phyloP scores from a whole-genome alignment of 2,329 filamentous ascomycete genomes.

The Talaromyces marneffei region DNA sequence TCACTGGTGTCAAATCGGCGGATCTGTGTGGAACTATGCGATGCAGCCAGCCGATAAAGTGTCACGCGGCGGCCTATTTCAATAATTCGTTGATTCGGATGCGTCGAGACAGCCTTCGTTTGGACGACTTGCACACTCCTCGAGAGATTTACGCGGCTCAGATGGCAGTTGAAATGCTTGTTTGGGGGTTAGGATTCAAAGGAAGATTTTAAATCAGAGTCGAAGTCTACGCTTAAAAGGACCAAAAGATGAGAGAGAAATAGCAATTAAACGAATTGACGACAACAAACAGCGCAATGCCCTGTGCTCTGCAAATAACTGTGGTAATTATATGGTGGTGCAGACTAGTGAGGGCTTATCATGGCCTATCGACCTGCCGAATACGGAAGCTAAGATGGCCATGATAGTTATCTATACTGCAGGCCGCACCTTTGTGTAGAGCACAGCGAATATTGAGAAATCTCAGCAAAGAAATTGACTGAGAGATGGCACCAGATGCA shows the following conservation, averaged over 20 bases:
- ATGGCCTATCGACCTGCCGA: slow-evolving; percentile 5
- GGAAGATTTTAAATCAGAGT: neutral
- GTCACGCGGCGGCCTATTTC: neutral
- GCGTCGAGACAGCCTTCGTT: neutral
- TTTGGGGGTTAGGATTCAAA: too few relatives aligned
- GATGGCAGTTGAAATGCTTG: neutral
- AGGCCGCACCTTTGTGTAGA: too few relatives aligned
- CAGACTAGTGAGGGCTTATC: neutral
- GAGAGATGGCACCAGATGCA: neutral
- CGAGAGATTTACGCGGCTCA: too few relatives aligned
- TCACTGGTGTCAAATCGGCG: neutral
- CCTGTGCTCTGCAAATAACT: neutral
- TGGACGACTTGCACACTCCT: neutral
- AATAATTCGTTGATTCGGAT: neutral
- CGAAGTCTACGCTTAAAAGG: neutral
- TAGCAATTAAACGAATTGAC: too few relatives aligned
- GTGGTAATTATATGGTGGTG: neutral
- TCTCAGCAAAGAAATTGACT: neutral
- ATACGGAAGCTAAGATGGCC: neutral
- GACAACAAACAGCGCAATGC: neutral
- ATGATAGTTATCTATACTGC: too few relatives aligned
- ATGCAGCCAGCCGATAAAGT: neutral
- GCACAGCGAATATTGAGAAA: neutral
- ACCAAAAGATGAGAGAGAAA: neutral
- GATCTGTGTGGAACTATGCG: neutral